Conservation (phyloP, 352 stramenopile genomes). For the Halophytophthora polymorphica region DNA sequence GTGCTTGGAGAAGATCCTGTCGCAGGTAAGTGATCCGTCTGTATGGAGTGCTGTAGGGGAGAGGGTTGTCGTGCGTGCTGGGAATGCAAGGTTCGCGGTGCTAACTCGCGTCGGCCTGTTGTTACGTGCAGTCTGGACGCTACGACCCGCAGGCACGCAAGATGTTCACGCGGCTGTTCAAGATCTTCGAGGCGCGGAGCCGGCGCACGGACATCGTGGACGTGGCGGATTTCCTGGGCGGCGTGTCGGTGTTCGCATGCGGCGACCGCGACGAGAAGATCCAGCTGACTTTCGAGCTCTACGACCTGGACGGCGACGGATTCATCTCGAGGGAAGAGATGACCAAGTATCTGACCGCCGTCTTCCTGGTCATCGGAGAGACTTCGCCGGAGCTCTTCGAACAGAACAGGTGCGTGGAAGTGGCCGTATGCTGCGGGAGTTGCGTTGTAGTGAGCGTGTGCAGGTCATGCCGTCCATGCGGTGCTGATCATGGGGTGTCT, state of each 20-base stretch:
- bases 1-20: conserved; percentile 80
- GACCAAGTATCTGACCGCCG: conserved; percentile 81
- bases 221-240: conserved; percentile 76
- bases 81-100: not conserved
- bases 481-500: not conserved
- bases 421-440: conserved; percentile 3
- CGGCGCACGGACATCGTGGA: conserved; percentile 55
- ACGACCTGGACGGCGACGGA: conserved; percentile 79
- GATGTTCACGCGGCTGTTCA: conserved; percentile 81
- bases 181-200: conserved; percentile 66
- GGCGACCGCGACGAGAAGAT: conserved; percentile 86
- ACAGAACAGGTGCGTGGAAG: conserved; percentile 51
- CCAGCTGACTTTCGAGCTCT: conserved; percentile 80
- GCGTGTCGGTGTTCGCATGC: conserved; percentile 76
- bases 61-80: not conserved
- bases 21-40: conserved; percentile 33
- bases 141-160: conserved; percentile 66
- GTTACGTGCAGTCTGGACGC: conserved; percentile 34
- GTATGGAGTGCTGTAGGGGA: not conserved
- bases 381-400: conserved; percentile 69
- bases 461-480: not conserved
- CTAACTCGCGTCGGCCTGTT: not conserved
- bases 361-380: conserved; percentile 79
- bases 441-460: not conserved
- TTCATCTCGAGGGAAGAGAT: conserved; percentile 85